These are phyloP conservation scores for Phyllosticta ampelicida DNA, from an alignment of 2,329 filamentous ascomycete species.

Conservation along the genomic window DNA sequence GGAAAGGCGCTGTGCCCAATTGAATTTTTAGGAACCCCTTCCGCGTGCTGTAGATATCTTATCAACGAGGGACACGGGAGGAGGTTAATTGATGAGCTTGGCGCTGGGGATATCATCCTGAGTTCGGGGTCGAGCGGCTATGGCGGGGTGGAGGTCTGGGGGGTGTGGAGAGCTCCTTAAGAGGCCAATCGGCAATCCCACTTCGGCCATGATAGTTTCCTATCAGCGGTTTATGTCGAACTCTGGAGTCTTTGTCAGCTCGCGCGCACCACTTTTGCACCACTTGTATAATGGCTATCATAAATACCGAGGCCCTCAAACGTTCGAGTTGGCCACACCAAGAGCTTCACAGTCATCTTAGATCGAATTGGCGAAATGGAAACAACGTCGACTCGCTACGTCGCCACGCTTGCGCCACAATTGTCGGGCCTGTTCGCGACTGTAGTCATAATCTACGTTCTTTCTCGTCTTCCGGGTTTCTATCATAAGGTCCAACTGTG, in stretches of 20 bases:
- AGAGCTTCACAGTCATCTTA: not conserved
- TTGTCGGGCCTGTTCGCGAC: not conserved
- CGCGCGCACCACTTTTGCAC: not conserved
- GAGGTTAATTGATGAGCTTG: not conserved
- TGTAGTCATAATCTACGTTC: not conserved
- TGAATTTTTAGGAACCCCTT: not conserved
- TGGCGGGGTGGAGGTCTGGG: not conserved
- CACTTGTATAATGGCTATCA: not conserved
- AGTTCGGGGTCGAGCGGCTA: not conserved
- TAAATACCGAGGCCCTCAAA: not conserved
- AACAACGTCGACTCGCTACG: not conserved
- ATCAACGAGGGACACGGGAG: not conserved
- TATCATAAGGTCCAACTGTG: not conserved
- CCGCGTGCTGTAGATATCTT: not conserved
- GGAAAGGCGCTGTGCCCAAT: not conserved
- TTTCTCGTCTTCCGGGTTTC: not conserved
- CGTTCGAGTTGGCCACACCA: not conserved
- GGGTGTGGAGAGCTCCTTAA: not conserved
- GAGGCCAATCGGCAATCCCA: not conserved
- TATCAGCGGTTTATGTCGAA: not conserved
- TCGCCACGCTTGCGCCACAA: not conserved
- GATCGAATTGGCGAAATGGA: not conserved
- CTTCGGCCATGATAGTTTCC: not conserved
- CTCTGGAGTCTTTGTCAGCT: not conserved
- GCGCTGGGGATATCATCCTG: not conserved